Base-by-base conservation (phyloP, 176 grass and related monocot species). In the Phyllostachys edulis region DNA sequence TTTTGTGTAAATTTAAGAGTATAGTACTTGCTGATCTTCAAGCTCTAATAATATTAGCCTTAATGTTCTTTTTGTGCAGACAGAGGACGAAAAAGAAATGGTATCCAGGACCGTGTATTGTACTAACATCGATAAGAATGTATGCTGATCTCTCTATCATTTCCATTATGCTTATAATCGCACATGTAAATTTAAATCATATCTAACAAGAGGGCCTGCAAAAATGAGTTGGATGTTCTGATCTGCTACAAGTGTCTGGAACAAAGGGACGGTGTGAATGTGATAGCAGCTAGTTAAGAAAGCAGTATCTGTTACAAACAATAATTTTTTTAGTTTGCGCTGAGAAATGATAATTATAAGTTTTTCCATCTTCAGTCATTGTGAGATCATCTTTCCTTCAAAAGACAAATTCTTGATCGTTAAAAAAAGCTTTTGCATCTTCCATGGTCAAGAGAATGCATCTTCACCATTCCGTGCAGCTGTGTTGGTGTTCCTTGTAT, bases 81-180 rank as follows among this genome's bases (percentile, higher is more conserved):
- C 95, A 18, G 90, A 95, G 40, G 80, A 98, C 8, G 95, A 98
- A 78, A 95, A 95, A 84, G 95, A 95, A 87, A 95, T 98, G 95
- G 95, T 98, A 46, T 94, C 94, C 14, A 88, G 95, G 85, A 98
- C 95, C 32, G 95, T 98, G 54, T 98, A 98, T 82, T 98, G 95
- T 94, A 98, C 95, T 91, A 95, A 98, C 82, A 95, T 98, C 76
- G 92, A 95, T 88, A 98, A 95, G 67, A 98, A 93, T 93, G 95
- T 98, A 90, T 17, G 37, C 4, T 29, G 7, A 21, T 18, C 0
- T 64, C 44, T 76, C n/a, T 87, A 37, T 29, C 39, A 83, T 67
- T 89, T 89, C 56, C 29, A 16, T 39, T 78, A 69, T 51, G 10
- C 23, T 71, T 73, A 40, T 74, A 82, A n/a, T 41, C 41, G 14